phyloP scores from a whole-genome alignment of 139 green algal genomes.

The Limnomonas spitsbergensis region DNA sequence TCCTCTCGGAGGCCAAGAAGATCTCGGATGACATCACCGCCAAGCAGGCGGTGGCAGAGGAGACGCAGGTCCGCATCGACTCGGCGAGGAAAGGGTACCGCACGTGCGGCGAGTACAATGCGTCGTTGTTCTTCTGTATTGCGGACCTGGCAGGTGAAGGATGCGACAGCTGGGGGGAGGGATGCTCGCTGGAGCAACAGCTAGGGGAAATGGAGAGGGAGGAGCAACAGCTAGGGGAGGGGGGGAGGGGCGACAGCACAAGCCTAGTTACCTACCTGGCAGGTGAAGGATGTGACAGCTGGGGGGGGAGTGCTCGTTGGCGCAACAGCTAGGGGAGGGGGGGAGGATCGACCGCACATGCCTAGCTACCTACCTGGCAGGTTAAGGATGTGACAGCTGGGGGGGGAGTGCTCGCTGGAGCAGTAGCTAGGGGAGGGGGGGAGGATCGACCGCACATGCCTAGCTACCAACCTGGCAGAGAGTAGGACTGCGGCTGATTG shows the following conservation, averaged over 20 bases:
- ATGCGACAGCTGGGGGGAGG: no score
- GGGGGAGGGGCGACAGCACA: slow-evolving; percentile 10
- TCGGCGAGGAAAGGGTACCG: slow-evolving; percentile 53
- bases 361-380: slow-evolving; percentile 54
- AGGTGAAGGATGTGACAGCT: slow-evolving; percentile 10
- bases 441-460: no score
- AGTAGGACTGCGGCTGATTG: no score
- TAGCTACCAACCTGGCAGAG: no score
- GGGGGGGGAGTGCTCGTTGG: no score
- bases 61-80: slow-evolving; percentile 63
- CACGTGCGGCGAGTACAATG: slow-evolving; percentile 52
- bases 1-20: slow-evolving; percentile 35
- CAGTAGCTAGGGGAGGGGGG: no score
- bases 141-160: slow-evolving; percentile 44
- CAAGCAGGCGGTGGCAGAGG: slow-evolving; percentile 66
- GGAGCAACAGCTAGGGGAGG: no score
- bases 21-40: slow-evolving; percentile 66
- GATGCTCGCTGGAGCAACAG: no score
- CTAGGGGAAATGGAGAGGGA: no score
- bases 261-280: slow-evolving; percentile 59
- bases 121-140: slow-evolving; percentile 71
- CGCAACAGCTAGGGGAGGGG: no score
- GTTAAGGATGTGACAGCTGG: no score
- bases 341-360: slow-evolving; percentile 19
- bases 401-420: no score